Evolutionary conservation across 2,329 filamentous ascomycete genomes (phyloP), one percentile per base, ranked within the genome.

Genomic region (Sporothrix brasiliensis): DNA sequence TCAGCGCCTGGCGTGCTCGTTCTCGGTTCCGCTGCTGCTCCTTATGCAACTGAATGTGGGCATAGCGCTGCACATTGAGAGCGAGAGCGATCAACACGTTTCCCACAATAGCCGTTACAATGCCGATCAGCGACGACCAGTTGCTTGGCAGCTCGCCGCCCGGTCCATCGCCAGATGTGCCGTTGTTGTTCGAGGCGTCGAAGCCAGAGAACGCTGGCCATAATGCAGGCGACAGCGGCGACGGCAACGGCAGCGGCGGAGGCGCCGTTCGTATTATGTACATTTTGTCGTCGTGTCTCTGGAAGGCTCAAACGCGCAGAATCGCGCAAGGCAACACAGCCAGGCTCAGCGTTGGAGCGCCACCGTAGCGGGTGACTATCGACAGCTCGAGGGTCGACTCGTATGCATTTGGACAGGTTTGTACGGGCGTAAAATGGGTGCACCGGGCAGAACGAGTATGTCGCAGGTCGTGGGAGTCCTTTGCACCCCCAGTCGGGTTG

Each of bases 61-160:
- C 94, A 79, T 98, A 98, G 74, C 95, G 89, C 80, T 99, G 95
- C 66, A 96, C 94, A 78, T 99, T 99, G 72, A 99, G 87, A 14
- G 95, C 95, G 73, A 99, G 89, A 0, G 94, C 97, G 74, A 99
- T 98, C 68, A 99, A 86, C 47, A 97, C 84, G 77, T 99, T 99
- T 70, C 95, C 95, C 67, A 91, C 86, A 76, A 99, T 96, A 67
- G 95, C 94, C 2, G 94, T 97, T 69, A 94, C 81, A 77, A 99
- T 97, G 75, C 95, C 95, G 77, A 99, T 98, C 69, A 98, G 84
- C 34, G 93, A 96, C 61, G 93, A 97, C 94, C 94, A 98, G 79
- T 89, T 83, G 71, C 66, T 73, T 74, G 87, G 85, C 30, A 89
- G 79, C 10, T 85, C 82, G 68, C 85, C 82, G 61, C 82, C 83